Evolutionary conservation across 495 filamentous ascomycete species (phyloP).

Genomic region (Aspergillus conjunctus): DNA sequence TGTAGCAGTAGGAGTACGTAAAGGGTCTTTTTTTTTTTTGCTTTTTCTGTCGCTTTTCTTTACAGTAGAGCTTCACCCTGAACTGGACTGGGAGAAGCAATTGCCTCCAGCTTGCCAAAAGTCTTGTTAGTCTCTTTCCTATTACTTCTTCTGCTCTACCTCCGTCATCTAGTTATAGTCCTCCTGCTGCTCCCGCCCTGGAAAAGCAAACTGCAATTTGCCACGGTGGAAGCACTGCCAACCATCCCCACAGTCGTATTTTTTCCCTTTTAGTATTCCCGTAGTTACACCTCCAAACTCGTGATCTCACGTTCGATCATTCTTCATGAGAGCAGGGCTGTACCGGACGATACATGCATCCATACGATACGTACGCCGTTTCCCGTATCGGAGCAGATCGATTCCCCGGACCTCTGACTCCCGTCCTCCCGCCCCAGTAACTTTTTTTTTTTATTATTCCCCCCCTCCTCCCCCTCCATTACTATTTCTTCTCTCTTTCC

Average conservation of each 20-base stretch:
- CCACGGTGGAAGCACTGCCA: slow-evolving; percentile 27
- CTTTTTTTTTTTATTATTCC: slow-evolving; percentile 30
- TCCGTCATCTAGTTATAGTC: slow-evolving; percentile 3
- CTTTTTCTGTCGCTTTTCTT: neutral
- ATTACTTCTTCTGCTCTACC: neutral
- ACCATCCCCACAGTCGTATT: slow-evolving; percentile 36
- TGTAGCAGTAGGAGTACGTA: slow-evolving; percentile 6
- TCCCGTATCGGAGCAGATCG: slow-evolving; percentile 26
- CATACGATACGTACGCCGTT: slow-evolving; percentile 18
- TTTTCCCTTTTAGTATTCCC: slow-evolving; percentile 24
- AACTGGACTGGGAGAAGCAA: neutral
- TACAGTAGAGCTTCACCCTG: neutral
- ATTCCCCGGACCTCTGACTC: slow-evolving; percentile 38
- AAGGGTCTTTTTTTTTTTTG: slow-evolving; percentile 7
- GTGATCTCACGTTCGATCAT: slow-evolving; percentile 15
- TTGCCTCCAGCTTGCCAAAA: slow-evolving; percentile 3
- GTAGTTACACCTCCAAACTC: slow-evolving; percentile 11
- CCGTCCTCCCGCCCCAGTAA: slow-evolving; percentile 32
- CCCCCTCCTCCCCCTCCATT: slow-evolving; percentile 24
- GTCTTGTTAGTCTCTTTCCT: neutral
- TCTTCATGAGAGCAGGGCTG: neutral
- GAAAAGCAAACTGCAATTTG: slow-evolving; percentile 31
- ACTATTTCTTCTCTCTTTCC: slow-evolving; percentile 24
- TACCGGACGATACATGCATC: slow-evolving; percentile 20
- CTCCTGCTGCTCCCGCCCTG: slow-evolving; percentile 1